Evolutionary conservation across 345 rosid genomes (phyloP).

Genomic region (Citrus sinensis): DVS_A1.0 CM039163.1:1841001-1841500

Average conservation of each 20-base stretch:
- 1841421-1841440: slow-evolving; percentile 61
- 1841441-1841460: slow-evolving; percentile 70
- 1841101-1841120: background rate
- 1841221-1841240: slow-evolving; percentile 65
- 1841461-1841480: slow-evolving; percentile 66
- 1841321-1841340: background rate
- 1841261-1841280: slow-evolving; percentile 74
- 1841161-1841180: slow-evolving; percentile 18
- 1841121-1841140: background rate
- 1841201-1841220: slow-evolving; percentile 64
- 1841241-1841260: slow-evolving; percentile 58
- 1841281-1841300: slow-evolving; percentile 15
- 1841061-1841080: slow-evolving; percentile 49
- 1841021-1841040: slow-evolving; percentile 55
- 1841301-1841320: slow-evolving; percentile 6
- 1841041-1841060: slow-evolving; percentile 58
- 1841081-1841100: background rate
- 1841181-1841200: slow-evolving; percentile 57
- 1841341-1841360: slow-evolving; percentile 7
- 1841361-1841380: background rate
- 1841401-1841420: slow-evolving; percentile 51
- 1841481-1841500: slow-evolving; percentile 40
- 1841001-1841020: slow-evolving; percentile 48
- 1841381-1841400: slow-evolving; percentile 8
- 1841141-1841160: slow-evolving; percentile 8